Base-by-base conservation (phyloP, 2,329 filamentous ascomycete genomes). In the Trichothecium roseum region DNA sequence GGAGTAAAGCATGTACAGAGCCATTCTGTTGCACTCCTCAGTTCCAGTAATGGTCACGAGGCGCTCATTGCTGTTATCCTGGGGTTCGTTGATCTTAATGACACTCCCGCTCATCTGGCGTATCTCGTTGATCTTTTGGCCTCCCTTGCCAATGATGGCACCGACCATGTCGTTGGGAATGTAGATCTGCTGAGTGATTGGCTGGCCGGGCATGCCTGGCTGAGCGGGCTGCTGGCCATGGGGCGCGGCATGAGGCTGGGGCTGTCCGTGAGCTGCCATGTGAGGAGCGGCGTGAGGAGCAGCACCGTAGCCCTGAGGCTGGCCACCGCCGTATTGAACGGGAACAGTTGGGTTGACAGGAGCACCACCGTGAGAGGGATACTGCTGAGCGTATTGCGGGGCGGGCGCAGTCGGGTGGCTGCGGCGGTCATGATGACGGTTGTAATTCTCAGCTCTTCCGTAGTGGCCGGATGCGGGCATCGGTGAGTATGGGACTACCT, bases 121-220 rank as follows among this genome's bases (percentile, higher is more conserved):
- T 46, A 98, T 98, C 63, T 98, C 91, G 56, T 98, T 98, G 71
- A 98, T 98, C 74, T 98, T 98, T 37, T 87, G 84, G 45, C 91
- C 91, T 42, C 91, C 91, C 66, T 98, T 98, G 53, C 91, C 91
- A 50, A 98, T 98, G 51, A 98, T 98, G 37, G 91, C 91, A 43
- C 91, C 91, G 36, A 98, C 91, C 91, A 98, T 96, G 54, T 98
- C 91, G 56, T 98, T 98, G 39, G 91, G 91, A 50, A 98, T 98
- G 64, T 84, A 98, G 47, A 98, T 98, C 62, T 98, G 91, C 62
- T 98, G 91, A 3, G 91, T 98, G 52, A 96, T 69, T 34, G 88
- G 86, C 17, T 62, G 59, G 10, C 60, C 64, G 5, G 58, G 54
- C 71, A 62, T 78, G 30, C 58, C 76, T 14, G 75, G 76, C 43